Conservation (phyloP, 352 stramenopile genomes). For the Globisporangium ultimum region DNA sequence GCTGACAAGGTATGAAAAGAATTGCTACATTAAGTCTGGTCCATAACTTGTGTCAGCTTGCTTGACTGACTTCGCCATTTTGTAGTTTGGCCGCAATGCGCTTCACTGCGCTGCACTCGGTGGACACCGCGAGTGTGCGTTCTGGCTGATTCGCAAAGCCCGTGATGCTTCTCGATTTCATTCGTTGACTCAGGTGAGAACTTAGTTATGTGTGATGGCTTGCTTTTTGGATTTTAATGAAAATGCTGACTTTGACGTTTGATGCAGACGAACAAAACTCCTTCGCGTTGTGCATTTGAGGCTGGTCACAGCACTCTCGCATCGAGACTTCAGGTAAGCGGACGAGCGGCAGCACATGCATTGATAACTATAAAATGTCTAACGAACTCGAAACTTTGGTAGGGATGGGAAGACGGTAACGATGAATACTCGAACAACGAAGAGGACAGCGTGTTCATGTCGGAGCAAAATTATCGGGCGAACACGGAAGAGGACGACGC, state of each 20-base stretch:
- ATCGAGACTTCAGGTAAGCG: slow-evolving; percentile 54
- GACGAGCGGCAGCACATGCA: no score
- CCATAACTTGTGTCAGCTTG: neutral
- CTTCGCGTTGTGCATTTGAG: slow-evolving; percentile 84
- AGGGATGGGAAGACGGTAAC: slow-evolving; percentile 86
- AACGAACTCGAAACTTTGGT: neutral
- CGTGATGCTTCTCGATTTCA: slow-evolving; percentile 66
- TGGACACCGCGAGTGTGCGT: slow-evolving; percentile 79
- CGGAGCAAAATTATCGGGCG: slow-evolving; percentile 16
- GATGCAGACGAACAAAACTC: slow-evolving; percentile 81
- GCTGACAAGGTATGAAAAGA: slow-evolving; percentile 55
- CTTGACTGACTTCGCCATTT: neutral
- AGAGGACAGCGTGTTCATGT: slow-evolving; percentile 25
- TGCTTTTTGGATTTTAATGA: neutral
- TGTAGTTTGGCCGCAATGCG: slow-evolving; percentile 80
- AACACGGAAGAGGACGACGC: slow-evolving; percentile 42
- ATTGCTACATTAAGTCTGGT: neutral
- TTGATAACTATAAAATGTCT: no score
- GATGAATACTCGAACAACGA: slow-evolving; percentile 83
- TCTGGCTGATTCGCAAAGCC: slow-evolving; percentile 77
- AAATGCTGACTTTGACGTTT: neutral
- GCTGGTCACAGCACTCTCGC: slow-evolving; percentile 76
- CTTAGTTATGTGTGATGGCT: neutral
- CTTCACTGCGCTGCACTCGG: slow-evolving; percentile 77
- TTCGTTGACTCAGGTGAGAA: slow-evolving; percentile 60